Conservation (phyloP, 2,329 filamentous ascomycete genomes). For the Aspergillus niger region DNA sequence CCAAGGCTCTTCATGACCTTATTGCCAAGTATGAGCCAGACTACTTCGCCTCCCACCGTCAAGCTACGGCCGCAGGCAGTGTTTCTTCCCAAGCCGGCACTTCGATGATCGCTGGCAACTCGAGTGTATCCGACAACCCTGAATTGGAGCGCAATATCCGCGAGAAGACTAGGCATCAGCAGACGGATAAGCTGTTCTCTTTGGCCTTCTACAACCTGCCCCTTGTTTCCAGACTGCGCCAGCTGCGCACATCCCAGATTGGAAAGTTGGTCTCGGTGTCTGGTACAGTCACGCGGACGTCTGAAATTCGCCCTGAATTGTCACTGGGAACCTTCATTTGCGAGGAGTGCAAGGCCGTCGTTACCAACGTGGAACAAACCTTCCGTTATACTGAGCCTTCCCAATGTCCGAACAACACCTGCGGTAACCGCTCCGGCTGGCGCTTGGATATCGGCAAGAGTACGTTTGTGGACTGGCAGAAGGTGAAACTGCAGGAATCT, state of each 20-base stretch:
- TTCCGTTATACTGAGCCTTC: conserved; percentile 97
- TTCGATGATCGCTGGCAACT: conserved; percentile 59
- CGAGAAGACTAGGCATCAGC: conserved; percentile 82
- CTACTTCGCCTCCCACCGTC: conserved; percentile 91
- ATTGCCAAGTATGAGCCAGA: conserved; percentile 92
- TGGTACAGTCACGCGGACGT: conserved; percentile 93
- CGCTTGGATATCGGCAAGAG: conserved; percentile 94
- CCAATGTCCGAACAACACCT: conserved; percentile 85
- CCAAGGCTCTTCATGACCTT: conserved; percentile 83
- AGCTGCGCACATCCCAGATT: conserved; percentile 84
- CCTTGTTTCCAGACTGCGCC: conserved; percentile 80
- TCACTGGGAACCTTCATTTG: conserved; percentile 91
- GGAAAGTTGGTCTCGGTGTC: conserved; percentile 94
- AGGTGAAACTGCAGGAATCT: conserved; percentile 97
- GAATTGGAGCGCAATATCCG: conserved; percentile 55
- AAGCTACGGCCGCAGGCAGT: conserved; percentile 62
- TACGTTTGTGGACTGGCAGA: conserved; percentile 99
- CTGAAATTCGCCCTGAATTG: conserved; percentile 91
- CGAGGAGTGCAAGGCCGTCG: conserved; percentile 78
- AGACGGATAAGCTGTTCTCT: conserved; percentile 94
- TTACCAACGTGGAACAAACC: conserved; percentile 92
- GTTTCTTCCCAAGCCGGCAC: conserved; percentile 69
- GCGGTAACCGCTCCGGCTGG: conserved; percentile 91
- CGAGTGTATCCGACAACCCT: conserved; percentile 63
- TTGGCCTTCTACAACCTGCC: conserved; percentile 93